Conservation (phyloP, 1,284 basidiomycete species). For the Sphagnurus paluster region DNA sequence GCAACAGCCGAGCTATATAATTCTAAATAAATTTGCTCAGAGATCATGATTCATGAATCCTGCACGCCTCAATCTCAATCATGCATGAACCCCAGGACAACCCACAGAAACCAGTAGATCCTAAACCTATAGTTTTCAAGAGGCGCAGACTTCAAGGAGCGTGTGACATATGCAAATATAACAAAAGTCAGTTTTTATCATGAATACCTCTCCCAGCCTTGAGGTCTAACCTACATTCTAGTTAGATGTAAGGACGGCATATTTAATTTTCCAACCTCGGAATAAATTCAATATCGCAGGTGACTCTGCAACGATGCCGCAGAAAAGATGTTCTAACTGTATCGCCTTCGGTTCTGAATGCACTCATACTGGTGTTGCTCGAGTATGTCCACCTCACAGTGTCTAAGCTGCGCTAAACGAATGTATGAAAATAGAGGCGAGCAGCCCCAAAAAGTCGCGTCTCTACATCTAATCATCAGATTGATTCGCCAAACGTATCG, state of each 20-base stretch:
- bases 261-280: not conserved
- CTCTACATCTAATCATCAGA: not conserved
- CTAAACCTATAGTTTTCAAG: conserved; percentile 12
- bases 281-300: conserved; percentile 7
- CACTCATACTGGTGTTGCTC: conserved; percentile 15
- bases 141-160: conserved; percentile 20
- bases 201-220: not conserved
- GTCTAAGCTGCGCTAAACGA: not conserved
- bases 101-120: conserved; percentile 1
- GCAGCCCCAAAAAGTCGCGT: not conserved
- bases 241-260: conserved; percentile 14
- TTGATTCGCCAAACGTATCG: not conserved
- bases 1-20: not conserved
- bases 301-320: conserved; percentile 20
- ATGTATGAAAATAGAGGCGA: conserved; percentile 8
- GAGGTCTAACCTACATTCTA: not conserved
- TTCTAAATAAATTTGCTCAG: not conserved
- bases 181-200: conserved; percentile 16
- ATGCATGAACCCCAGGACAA: too few species aligned
- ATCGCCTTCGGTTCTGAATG: conserved; percentile 19
- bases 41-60: not conserved
- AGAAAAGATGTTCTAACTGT: conserved; percentile 21
- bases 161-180: conserved; percentile 22
- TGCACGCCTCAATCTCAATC: not conserved
- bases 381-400: conserved; percentile 10